Base-by-base conservation (phyloP, 108 stramenopile species). In the Discostella stelligeroides region DNA sequence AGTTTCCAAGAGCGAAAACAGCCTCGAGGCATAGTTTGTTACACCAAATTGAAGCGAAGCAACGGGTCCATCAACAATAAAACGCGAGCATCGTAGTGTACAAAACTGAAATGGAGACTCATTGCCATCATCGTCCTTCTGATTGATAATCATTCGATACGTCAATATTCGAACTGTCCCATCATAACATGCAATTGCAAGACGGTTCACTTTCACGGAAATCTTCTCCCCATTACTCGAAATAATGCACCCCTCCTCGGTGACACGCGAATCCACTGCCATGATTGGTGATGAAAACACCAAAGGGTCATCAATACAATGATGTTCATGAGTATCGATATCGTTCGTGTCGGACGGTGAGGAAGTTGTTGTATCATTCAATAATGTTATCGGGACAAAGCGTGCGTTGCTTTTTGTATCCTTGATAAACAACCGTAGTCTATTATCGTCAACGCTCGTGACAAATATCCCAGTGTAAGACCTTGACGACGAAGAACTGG, bases 41-140 rank as follows among this genome's bases (percentile, higher is more conserved):
- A 6, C 57, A 24, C 71, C 66, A 48, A 80, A 80, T 38, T 80
- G 72, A 49, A 80, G 79, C 7, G 79, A 50, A 40, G 53, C 46
- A 12, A 80, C 72, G 7, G 79, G 79, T 17, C 79, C 79, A 27
- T 80, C 79, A 5, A 80, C 69, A 45, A 73, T 51, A 50, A 73
- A 80, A 11, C 66, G 63, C 1, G 79, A 80, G 48, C 20, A 42
- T 54, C 40, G 47, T 34, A 63, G 42, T 21, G 28, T 50, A 38
- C 30, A 37, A 14, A 72, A 28, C 40, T 40, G 43, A 13, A 62
- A 29, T 14, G 39, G 2, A 15, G 37, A 27, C 0, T 38, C 20
- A 54, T 57, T 43, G 25, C 13, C 6, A 18, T 17, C 50, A 37
- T 54, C 39, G n/a, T 7, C 34, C 34, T 11, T 11, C 47, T 34